Base-by-base conservation (phyloP, 352 stramenopile species). In the Pythium oligandrum region DNA sequence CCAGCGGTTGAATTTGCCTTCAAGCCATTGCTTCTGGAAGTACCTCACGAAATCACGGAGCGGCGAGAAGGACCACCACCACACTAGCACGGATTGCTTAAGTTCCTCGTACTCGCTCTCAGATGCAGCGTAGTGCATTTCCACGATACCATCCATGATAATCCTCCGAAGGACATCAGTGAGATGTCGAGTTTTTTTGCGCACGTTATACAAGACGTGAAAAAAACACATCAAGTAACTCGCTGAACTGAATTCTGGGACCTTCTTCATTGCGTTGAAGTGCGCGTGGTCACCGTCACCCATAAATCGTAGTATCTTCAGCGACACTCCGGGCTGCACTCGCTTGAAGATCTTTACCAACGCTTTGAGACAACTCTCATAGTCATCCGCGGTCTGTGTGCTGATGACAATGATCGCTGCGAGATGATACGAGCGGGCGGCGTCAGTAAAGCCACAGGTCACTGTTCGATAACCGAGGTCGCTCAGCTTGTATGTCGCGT, bases 261-360 rank as follows among this genome's bases (percentile, higher is more conserved):
- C 34, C 3, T 2, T 4, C 5, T 44, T 38, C 4, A 61, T 46
- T 1, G 46, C 47, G 7, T 38, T 48, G 33, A 12, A 51, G 36
- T 61, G 55, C 1, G 55, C 55, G 10, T 61, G 47, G 33, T 61
- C 55, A n/a, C 47, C 55, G 26, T 61, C 48, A n/a, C 55, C 47
- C 55, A 56, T 61, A 2, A 61, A 36, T 10, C 10, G 32, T 3
- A 45, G 12, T 2, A 55, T 10, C 1, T 30, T 38, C 4, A 57
- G 10, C 1, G 26, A n/a, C 6, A 34, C 7, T 26, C 3, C 31
- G n/a, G n/a, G n/a, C 31, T 17, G 17, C n/a, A 38, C 32, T 6
- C 12, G 34, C 17, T 44, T 49, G 34, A 38, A 31, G 3, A 44
- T 35, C 32, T 17, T 31, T 17, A 40, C 10, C 37, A 51, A 35